Evolutionary conservation across 192 early-diverging fungal species (phyloP).

Genomic region (Coemansia furcata): DNA sequence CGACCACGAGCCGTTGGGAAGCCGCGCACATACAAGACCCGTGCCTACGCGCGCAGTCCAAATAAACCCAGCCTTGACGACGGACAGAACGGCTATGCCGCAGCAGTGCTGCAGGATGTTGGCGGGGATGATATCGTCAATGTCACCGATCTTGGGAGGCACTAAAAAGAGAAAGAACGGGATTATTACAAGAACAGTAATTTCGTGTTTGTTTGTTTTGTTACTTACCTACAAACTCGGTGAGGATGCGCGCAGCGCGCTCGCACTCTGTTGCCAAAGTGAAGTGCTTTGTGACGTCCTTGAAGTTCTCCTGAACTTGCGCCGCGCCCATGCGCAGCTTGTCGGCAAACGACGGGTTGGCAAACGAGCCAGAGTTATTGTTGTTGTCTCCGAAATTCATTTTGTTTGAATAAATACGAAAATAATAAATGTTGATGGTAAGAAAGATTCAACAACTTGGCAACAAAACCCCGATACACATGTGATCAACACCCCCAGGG

Average conservation of each 20-base stretch:
- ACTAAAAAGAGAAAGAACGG: slow-evolving; percentile 10
- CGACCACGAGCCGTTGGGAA: slow-evolving; percentile 72
- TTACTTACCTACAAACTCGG: slow-evolving; percentile 31
- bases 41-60: slow-evolving; percentile 83
- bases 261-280: slow-evolving; percentile 50
- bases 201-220: background rate
- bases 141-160: slow-evolving; percentile 46
- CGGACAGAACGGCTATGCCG: slow-evolving; percentile 89
- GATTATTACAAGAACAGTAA: background rate
- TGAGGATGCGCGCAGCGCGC: slow-evolving; percentile 48
- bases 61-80: slow-evolving; percentile 91
- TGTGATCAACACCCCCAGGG: background rate
- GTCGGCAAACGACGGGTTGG: slow-evolving; percentile 43
- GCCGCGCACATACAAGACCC: slow-evolving; percentile 81
- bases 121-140: slow-evolving; percentile 69
- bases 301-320: slow-evolving; percentile 45
- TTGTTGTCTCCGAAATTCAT: slow-evolving; percentile 45
- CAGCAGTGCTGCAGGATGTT: slow-evolving; percentile 71
- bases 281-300: slow-evolving; percentile 38
- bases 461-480: background rate
- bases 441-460: background rate
- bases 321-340: slow-evolving; percentile 51
- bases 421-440: background rate
- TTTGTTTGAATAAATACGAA: background rate
- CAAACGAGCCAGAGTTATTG: slow-evolving; percentile 25